Conservation (phyloP, 176 grass and related monocot genomes). For the Calamus simplicifolius region DNA sequence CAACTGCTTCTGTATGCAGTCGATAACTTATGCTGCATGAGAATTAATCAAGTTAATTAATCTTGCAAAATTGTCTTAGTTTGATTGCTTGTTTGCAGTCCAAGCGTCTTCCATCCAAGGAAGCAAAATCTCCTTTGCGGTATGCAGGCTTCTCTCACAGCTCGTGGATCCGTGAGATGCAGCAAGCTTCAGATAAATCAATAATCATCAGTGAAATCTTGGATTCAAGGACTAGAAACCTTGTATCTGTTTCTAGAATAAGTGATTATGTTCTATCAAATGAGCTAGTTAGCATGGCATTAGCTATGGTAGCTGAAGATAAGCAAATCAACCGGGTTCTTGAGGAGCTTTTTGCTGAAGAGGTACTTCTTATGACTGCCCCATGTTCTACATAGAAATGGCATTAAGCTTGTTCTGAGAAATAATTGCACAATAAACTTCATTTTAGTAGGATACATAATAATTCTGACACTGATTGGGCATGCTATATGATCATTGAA, state of each 20-base stretch:
- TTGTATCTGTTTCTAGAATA: conserved; percentile 94
- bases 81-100: conserved; percentile 38
- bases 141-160: conserved; percentile 55
- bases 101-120: conserved; percentile 82
- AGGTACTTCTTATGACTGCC: conserved; percentile 33
- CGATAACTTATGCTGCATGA: no score
- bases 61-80: neutral
- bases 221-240: conserved; percentile 92
- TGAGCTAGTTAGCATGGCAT: conserved; percentile 96
- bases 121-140: conserved; percentile 52
- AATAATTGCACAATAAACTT: no score
- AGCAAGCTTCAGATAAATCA: conserved; percentile 94
- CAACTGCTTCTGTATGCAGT: no score
- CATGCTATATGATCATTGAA: no score
- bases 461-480: no score
- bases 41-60: no score
- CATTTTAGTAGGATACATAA: no score
- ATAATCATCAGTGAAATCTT: conserved; percentile 98
- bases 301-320: conserved; percentile 99
- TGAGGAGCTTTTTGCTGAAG: conserved; percentile 91
- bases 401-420: no score
- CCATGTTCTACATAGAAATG: neutral
- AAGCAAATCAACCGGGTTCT: conserved; percentile 98
- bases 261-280: conserved; percentile 92
- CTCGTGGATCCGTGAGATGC: conserved; percentile 96